Evolutionary conservation across 1,284 basidiomycete species (phyloP).

Genomic region (Ustilago trichophora): DNA sequence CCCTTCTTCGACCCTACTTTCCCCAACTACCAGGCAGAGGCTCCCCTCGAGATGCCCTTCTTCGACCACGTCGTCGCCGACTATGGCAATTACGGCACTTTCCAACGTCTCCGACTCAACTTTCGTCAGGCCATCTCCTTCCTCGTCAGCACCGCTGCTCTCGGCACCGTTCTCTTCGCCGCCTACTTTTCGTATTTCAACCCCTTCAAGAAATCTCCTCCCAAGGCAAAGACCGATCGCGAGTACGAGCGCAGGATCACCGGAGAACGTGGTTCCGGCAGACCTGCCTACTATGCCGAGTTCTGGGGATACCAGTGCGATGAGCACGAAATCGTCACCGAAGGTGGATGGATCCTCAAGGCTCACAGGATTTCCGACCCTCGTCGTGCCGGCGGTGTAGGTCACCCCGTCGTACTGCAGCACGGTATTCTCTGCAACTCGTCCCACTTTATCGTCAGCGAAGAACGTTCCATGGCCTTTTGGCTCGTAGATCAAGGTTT

Average conservation of each 20-base stretch:
- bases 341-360: constrained; percentile 65
- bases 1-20: constrained; percentile 58
- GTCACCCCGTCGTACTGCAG: constrained; percentile 65
- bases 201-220: constrained; percentile 58
- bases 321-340: constrained; percentile 63
- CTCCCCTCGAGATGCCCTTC: constrained; percentile 59
- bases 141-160: constrained; percentile 32
- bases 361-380: constrained; percentile 65
- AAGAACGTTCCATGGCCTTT: constrained; percentile 65
- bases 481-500: constrained; percentile 66
- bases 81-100: constrained; percentile 55
- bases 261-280: constrained; percentile 60
- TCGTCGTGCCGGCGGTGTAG: constrained; percentile 55
- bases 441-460: constrained; percentile 61
- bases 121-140: constrained; percentile 60
- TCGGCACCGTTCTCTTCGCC: constrained; percentile 47
- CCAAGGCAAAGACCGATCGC: constrained; percentile 56
- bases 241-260: constrained; percentile 66
- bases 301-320: constrained; percentile 67
- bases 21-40: constrained; percentile 45
- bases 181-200: constrained; percentile 60
- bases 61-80: constrained; percentile 63
- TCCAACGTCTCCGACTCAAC: constrained; percentile 51
- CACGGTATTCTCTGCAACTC: constrained; percentile 66
- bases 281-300: constrained; percentile 63